phyloP scores from a whole-genome alignment of 352 stramenopile genomes.

The Phytophthora europaea region DNA sequence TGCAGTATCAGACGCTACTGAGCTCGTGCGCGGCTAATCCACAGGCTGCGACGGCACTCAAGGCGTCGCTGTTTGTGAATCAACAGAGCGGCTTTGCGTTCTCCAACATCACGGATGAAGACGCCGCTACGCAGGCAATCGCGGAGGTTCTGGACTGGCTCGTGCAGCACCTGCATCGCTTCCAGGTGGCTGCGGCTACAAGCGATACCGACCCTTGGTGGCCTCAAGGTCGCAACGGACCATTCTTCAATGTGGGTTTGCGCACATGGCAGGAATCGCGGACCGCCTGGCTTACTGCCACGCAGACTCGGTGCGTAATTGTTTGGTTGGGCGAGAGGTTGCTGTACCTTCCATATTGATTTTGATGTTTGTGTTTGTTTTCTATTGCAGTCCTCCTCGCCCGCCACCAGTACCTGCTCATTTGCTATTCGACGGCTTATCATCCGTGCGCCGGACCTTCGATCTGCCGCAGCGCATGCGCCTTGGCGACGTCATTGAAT shows the following conservation, averaged over 20 bases:
- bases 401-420: constrained; percentile 76
- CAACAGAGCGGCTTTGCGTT: constrained; percentile 87
- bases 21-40: constrained; percentile 41
- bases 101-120: constrained; percentile 92
- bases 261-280: constrained; percentile 83
- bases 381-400: constrained; percentile 63
- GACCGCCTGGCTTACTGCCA: constrained; percentile 75
- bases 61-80: constrained; percentile 72
- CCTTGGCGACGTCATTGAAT: constrained; percentile 84
- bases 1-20: constrained; percentile 69
- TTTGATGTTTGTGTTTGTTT: constrained; percentile 16
- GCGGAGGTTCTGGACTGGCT: constrained; percentile 90
- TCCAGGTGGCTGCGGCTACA: constrained; percentile 75
- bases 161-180: constrained; percentile 85
- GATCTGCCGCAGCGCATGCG: constrained; percentile 89
- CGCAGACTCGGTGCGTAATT: constrained; percentile 65
- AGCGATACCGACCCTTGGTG: constrained; percentile 88
- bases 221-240: constrained; percentile 88
- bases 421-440: constrained; percentile 86
- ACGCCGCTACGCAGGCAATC: constrained; percentile 88
- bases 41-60: constrained; percentile 30
- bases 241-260: constrained; percentile 87
- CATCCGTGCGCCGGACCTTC: constrained; percentile 88
- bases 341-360: constrained; percentile 10
- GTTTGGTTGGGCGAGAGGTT: constrained; percentile 10